Percentiles rank a stretch among this genome's conserved stretches.
Conservation (phyloP, 768 basidiomycete genomes). For the Tricholoma hemisulphureum region DNA sequence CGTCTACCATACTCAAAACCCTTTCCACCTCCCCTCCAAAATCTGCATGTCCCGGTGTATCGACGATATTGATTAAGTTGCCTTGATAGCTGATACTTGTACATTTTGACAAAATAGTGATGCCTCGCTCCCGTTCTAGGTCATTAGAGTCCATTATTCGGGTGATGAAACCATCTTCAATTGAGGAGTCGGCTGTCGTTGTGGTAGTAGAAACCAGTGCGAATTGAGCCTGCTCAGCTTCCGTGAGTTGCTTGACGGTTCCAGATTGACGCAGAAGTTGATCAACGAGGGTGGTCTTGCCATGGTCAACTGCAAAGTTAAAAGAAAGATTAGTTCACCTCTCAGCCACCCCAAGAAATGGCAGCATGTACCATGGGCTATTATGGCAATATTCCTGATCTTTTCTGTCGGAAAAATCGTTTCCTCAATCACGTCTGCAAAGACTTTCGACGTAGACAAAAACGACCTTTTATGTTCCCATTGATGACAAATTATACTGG, state of each 20-base stretch:
- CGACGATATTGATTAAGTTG: conserved; percentile 56
- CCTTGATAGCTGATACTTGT: conserved; percentile 50
- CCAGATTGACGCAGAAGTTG: conserved; percentile 51
- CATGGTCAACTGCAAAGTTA: conserved; percentile 44
- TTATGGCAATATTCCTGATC: conserved; percentile 50
- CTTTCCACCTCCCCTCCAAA: conserved; percentile 65
- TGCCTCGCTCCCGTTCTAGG: conserved; percentile 57
- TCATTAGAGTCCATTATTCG: conserved; percentile 54
- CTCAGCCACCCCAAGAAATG: too few species aligned
- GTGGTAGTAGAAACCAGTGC: conserved; percentile 30
- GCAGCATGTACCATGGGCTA: conserved; percentile 44
- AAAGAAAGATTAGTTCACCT: neutral
- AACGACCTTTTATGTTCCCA: conserved; percentile 8
- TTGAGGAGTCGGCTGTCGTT: conserved; percentile 32
- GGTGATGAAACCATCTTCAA: conserved; percentile 40
- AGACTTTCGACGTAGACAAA: conserved; percentile 13
- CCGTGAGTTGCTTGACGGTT: conserved; percentile 40
- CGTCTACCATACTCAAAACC: conserved; percentile 60
- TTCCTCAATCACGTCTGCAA: conserved; percentile 22
- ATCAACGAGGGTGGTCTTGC: conserved; percentile 53
- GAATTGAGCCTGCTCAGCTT: conserved; percentile 34
- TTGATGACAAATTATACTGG: neutral
- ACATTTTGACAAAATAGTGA: conserved; percentile 61
- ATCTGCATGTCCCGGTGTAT: conserved; percentile 63
- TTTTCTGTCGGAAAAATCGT: conserved; percentile 33